A percentile compares a stretch with the other conserved stretches of the same genome.
Evolutionary conservation across 108 stramenopile species (phyloP).

Genomic region (Pseudonitzschia multistriata): DNA sequence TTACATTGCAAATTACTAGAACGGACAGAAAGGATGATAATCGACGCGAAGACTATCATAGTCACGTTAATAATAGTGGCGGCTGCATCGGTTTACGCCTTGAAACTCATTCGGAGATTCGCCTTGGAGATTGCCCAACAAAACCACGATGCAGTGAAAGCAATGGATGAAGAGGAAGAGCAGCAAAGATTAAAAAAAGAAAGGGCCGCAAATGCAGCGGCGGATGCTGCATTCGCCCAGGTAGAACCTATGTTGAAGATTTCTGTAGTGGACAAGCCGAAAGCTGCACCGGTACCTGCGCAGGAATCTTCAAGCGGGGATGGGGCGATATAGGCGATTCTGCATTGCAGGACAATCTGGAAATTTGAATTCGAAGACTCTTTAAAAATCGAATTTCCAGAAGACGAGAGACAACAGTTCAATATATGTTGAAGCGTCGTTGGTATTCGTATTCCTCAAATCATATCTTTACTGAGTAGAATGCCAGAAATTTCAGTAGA

Average conservation of each 20-base stretch:
- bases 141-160: conserved; percentile 75
- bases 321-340: not conserved
- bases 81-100: conserved; percentile 49
- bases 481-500: no score
- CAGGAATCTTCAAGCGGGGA: not conserved
- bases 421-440: no score
- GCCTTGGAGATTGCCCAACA: conserved; percentile 81
- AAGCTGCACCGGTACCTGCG: not conserved
- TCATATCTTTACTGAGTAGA: no score
- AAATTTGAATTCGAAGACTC: no score
- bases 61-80: conserved; percentile 59
- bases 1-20: not conserved
- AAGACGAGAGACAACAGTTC: no score
- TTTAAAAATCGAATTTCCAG: no score
- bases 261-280: not conserved
- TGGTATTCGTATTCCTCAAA: no score
- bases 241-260: conserved; percentile 65
- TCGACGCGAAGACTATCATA: conserved; percentile 66
- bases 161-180: conserved; percentile 68
- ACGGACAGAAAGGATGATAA: conserved; percentile 52
- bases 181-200: conserved; percentile 58
- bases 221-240: conserved; percentile 67
- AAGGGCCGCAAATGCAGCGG: conserved; percentile 70
- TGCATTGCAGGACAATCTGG: no score
- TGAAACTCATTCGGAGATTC: conserved; percentile 64